Conservation (phyloP, 169 alveolate species). For the Plasmodium chabaudi region DNA sequence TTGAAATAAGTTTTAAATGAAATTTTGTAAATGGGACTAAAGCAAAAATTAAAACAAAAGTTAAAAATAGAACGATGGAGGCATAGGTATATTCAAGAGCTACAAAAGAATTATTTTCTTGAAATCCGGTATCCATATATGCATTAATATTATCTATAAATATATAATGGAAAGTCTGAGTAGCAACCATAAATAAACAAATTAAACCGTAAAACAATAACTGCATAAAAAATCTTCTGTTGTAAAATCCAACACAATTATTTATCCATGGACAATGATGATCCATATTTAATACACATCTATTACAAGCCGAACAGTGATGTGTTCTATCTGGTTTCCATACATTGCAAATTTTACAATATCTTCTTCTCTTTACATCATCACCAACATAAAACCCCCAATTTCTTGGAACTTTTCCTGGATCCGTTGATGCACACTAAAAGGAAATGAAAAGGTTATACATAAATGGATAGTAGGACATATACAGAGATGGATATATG, state of each 20-base stretch:
- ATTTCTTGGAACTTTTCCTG: conserved; percentile 95
- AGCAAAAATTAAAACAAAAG: conserved; percentile 85
- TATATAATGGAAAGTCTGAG: conserved; percentile 55
- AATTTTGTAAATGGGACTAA: conserved; percentile 89
- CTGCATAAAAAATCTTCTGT: conserved; percentile 95
- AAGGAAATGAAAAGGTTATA: conserved; percentile 24
- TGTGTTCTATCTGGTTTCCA: conserved; percentile 99
- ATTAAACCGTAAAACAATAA: conserved; percentile 91
- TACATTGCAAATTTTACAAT: conserved; percentile 96
- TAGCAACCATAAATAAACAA: conserved; percentile 76
- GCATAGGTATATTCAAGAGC: conserved; percentile 67
- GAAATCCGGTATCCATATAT: conserved; percentile 55
- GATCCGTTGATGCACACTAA: conserved; percentile 93
- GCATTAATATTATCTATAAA: conserved; percentile 68
- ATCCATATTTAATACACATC: conserved; percentile 97
- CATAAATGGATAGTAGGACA: not conserved
- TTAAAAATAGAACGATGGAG: conserved; percentile 76
- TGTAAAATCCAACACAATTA: conserved; percentile 97
- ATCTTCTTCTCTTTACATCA: conserved; percentile 95
- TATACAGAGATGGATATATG: not conserved
- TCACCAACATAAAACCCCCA: conserved; percentile 99
- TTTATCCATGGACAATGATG: conserved; percentile 99
- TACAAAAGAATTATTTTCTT: conserved; percentile 45
- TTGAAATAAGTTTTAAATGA: conserved; percentile 83
- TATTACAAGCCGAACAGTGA: conserved; percentile 97